Evolutionary conservation across 805 yeast species (phyloP).

Genomic region (Komagataella pseudopastoris): DNA sequence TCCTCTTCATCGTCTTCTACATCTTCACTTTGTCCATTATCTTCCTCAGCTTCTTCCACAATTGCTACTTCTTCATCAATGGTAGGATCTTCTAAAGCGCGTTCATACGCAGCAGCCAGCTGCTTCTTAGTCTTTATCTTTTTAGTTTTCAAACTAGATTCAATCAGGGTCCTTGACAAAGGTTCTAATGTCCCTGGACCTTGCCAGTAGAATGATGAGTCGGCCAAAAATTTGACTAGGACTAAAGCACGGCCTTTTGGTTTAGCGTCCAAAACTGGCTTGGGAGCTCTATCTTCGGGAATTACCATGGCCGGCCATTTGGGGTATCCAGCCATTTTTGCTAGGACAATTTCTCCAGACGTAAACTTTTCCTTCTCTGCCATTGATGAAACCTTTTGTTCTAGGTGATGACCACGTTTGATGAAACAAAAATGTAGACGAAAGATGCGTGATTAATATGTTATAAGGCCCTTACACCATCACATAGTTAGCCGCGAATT

Average conservation of each 20-base stretch:
- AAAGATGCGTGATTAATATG: neutral
- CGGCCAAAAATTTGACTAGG: conserved; percentile 8
- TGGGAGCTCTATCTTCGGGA: conserved; percentile 10
- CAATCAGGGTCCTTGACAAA: conserved; percentile 3
- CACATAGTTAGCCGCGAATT: neutral
- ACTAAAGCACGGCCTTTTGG: conserved; percentile 2
- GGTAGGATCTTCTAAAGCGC: conserved; percentile 3
- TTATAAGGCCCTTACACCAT: neutral
- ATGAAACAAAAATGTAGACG: neutral
- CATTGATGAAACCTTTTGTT: neutral
- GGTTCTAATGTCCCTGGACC: conserved; percentile 14
- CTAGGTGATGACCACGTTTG: neutral
- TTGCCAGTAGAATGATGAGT: conserved; percentile 30
- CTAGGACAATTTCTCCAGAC: conserved; percentile 23
- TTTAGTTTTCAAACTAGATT: neutral
- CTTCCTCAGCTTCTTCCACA: conserved; percentile 1
- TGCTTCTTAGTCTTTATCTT: conserved; percentile 5
- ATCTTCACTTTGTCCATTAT: conserved; percentile 1
- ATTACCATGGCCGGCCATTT: conserved; percentile 40
- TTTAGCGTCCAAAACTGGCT: conserved; percentile 22
- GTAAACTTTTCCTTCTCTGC: conserved; percentile 1
- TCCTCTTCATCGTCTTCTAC: conserved; percentile 4
- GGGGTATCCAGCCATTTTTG: conserved; percentile 30
- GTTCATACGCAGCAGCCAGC: conserved; percentile 4
- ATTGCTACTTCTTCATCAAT: conserved; percentile 2